Evolutionary conservation across 2,329 filamentous ascomycete genomes (phyloP), one percentile per base, ranked within the genome.

Genomic region (Gaeumannomyces sp.): DNA sequence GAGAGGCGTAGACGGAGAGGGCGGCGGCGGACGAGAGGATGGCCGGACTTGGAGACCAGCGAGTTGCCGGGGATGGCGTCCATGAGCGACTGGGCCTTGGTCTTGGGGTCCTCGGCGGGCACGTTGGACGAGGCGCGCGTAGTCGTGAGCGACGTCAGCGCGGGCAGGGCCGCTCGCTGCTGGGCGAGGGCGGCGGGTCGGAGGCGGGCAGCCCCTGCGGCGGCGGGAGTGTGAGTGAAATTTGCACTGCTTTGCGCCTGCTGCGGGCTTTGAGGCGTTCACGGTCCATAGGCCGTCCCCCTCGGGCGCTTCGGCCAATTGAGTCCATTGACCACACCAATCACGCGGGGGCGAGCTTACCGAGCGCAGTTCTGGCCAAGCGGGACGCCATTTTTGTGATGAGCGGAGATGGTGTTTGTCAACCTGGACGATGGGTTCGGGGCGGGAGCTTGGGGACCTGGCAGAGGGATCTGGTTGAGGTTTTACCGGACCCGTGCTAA

Each of bases 81-180:
- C 75, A 99, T 83, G 80, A 99, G 91, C 70, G 93, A 96, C 83
- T 96, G 91, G 67, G 95, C 95, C 87, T 96, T 97, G 83, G 91
- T 91, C 86, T 97, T 93, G 77, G 96, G 94, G 75, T 97, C 92
- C 80, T 95, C 88, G 73, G 88, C 79, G 68, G 93, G 92, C 65
- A 94, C 87, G 77, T 88, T 89, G 76, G 92, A 93, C 73, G 86
- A 82, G 77, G 86, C 84, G 77, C 92, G 89, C 75, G 79, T 83
- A 72, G 86, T 80, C 73, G 88, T 85, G 76, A 90, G 77, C 74
- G 87, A 85, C 72, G 87, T 83, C 80, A 94, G 74, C 77, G 91
- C 87, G 79, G 92, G 90, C 75, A 93, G 80, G 76, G 85, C 81
- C 79, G 64, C 61, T 90, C 62, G 62, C 57, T 59, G 57, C 27